phyloP scores from a whole-genome alignment of 345 rosid genomes.

The Cardamine resedifolia region DNA sequence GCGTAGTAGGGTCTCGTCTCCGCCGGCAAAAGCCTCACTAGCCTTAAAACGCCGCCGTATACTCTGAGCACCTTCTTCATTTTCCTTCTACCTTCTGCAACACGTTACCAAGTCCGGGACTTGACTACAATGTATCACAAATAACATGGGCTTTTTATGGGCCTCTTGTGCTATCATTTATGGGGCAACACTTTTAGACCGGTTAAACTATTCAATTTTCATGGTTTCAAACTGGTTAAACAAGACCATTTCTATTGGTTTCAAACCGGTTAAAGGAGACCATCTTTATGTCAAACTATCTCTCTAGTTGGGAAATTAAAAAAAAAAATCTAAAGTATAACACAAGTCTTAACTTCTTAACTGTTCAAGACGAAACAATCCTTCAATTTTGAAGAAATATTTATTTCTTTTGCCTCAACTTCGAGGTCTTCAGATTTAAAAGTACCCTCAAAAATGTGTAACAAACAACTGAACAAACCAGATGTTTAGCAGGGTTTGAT shows the following conservation, averaged over 20 bases:
- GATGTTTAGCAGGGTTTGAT: background rate
- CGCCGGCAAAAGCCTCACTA: constrained; percentile 70
- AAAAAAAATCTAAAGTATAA: background rate
- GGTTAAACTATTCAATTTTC: background rate
- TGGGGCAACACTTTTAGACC: background rate
- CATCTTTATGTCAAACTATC: background rate
- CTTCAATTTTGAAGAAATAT: background rate
- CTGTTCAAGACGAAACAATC: background rate
- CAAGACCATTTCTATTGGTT: background rate
- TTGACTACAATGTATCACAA: background rate
- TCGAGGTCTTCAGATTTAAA: constrained; percentile 12
- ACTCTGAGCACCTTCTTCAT: constrained; percentile 78
- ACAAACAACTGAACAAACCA: constrained; percentile 2
- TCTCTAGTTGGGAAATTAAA: background rate
- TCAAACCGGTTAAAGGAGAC: background rate
- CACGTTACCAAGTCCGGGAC: constrained; percentile 24
- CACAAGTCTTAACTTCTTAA: constrained; percentile 1
- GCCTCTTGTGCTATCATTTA: background rate
- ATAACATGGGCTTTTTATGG: constrained; percentile 12
- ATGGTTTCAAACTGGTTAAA: background rate
- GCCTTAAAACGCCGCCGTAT: constrained; percentile 76
- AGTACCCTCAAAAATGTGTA: background rate
- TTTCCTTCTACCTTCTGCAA: constrained; percentile 27
- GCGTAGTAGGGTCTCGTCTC: constrained; percentile 89
- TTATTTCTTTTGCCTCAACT: background rate